Evolutionary conservation across 1,284 basidiomycete genomes (phyloP).

Genomic region (Rhodotorula sp.): DNA sequence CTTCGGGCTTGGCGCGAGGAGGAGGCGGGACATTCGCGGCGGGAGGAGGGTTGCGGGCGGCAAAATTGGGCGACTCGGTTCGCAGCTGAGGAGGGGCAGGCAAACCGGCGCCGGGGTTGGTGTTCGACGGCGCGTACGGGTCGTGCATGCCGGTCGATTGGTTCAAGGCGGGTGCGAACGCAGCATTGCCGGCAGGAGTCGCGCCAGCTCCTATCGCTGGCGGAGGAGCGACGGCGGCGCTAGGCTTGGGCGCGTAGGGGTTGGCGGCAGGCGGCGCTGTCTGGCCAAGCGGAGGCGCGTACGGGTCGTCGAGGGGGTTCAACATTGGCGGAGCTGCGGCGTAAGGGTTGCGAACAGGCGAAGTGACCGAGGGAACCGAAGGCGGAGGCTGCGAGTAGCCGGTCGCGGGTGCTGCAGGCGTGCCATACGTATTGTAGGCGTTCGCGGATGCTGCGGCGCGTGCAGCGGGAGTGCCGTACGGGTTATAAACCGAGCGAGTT

Average conservation of each 20-base stretch:
- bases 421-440: conserved; percentile 17
- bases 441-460: not conserved
- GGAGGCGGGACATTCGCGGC: conserved; percentile 48
- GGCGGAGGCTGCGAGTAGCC: not conserved
- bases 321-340: conserved; percentile 9
- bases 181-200: conserved; percentile 6
- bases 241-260: conserved; percentile 31
- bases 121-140: conserved; percentile 26
- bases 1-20: conserved; percentile 54
- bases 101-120: conserved; percentile 26
- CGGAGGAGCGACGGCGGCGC: conserved; percentile 6
- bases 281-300: conserved; percentile 26
- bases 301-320: conserved; percentile 35
- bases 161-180: conserved; percentile 38
- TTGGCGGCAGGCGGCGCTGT: conserved; percentile 18
- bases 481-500: conserved; percentile 25
- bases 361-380: conserved; percentile 7
- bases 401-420: not conserved
- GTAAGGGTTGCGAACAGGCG: conserved; percentile 31
- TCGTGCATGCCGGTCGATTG: conserved; percentile 33
- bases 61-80: conserved; percentile 48
- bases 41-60: conserved; percentile 49
- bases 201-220: not conserved
- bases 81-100: conserved; percentile 44
- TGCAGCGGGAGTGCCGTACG: conserved; percentile 1